phyloP scores from a whole-genome alignment of 2,329 filamentous ascomycete genomes.

The Talaromyces sp. region DNA sequence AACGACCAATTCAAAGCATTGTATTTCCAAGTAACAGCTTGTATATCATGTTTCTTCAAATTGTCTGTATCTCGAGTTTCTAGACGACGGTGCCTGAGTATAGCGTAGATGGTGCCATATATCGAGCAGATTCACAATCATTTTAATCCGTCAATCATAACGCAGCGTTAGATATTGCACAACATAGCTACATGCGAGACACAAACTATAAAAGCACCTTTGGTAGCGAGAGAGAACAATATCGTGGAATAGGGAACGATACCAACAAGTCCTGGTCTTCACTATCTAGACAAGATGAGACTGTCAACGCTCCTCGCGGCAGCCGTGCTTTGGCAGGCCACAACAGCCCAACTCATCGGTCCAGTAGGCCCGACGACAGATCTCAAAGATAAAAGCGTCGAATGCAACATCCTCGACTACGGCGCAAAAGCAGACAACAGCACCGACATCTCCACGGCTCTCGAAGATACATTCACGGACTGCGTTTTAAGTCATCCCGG shows the following conservation, averaged over 20 bases:
- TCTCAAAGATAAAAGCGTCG: conserved; percentile 26
- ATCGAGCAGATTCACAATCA: not conserved
- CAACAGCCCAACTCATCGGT: conserved; percentile 21
- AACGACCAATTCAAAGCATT: not conserved
- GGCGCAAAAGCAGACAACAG: conserved; percentile 29
- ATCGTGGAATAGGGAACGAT: too few species aligned
- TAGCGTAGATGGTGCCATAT: not conserved
- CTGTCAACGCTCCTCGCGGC: not conserved
- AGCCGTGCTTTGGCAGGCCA: not conserved
- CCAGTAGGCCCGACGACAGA: conserved; percentile 29
- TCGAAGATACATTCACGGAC: conserved; percentile 27
- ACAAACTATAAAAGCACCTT: not conserved
- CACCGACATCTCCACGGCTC: conserved; percentile 31
- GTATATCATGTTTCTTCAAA: not conserved
- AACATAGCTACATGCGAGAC: not conserved
- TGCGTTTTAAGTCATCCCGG: conserved; percentile 25
- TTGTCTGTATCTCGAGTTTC: not conserved
- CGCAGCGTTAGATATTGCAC: not conserved
- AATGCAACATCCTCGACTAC: conserved; percentile 35
- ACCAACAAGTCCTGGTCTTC: too few species aligned
- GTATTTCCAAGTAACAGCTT: not conserved
- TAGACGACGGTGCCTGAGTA: not conserved
- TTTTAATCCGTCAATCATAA: not conserved
- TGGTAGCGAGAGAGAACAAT: too few species aligned
- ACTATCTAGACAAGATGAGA: not conserved